phyloP scores from a whole-genome alignment of 108 stramenopile species.

The Cyclotella cryptica region DNA sequence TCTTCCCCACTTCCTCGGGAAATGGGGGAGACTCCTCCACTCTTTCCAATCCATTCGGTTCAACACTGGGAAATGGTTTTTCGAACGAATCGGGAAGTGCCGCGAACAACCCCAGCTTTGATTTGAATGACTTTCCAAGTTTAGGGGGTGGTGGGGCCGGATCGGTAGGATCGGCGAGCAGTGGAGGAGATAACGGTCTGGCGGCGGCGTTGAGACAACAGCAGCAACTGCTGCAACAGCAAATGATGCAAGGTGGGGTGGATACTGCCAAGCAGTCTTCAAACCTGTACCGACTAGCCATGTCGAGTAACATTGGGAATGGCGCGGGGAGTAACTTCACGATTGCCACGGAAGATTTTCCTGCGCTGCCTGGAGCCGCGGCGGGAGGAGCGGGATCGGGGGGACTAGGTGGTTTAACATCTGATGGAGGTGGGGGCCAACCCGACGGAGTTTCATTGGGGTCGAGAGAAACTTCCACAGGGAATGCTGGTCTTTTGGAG shows the following conservation, averaged over 20 bases:
- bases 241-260: slow-evolving; percentile 65
- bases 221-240: slow-evolving; percentile 70
- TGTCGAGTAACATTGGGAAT: slow-evolving; percentile 63
- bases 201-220: slow-evolving; percentile 80
- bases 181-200: slow-evolving; percentile 64
- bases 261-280: slow-evolving; percentile 49
- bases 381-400: not conserved
- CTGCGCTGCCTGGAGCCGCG: slow-evolving; percentile 55
- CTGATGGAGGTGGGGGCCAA: slow-evolving; percentile 32
- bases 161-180: slow-evolving; percentile 34
- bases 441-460: slow-evolving; percentile 35
- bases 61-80: slow-evolving; percentile 47
- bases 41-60: slow-evolving; percentile 21
- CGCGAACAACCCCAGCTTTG: slow-evolving; percentile 61
- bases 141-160: slow-evolving; percentile 61
- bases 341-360: slow-evolving; percentile 89
- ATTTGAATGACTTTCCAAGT: slow-evolving; percentile 89
- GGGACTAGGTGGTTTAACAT: slow-evolving; percentile 4
- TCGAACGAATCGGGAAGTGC: slow-evolving; percentile 31
- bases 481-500: slow-evolving; percentile 39
- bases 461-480: slow-evolving; percentile 26
- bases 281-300: slow-evolving; percentile 82
- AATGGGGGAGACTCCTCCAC: slow-evolving; percentile 4
- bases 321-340: slow-evolving; percentile 70
- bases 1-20: not conserved